Evolutionary conservation across 495 filamentous ascomycete species (phyloP), one percentile per base, ranked within the genome.

Genomic region (Daldinia childiae): DNA sequence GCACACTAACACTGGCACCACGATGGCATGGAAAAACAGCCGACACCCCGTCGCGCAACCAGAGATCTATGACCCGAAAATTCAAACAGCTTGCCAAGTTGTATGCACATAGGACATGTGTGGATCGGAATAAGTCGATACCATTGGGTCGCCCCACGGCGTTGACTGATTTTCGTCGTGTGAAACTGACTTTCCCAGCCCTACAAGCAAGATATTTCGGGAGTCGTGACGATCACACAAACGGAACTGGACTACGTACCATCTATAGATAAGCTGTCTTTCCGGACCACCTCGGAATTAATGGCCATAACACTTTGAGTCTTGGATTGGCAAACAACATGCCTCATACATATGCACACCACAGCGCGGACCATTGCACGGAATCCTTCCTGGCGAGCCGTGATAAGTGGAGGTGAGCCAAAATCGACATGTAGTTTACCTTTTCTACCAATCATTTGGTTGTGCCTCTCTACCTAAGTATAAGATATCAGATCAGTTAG

Each of bases 371-470:
- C 57, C 39, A 62, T 48, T 61, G 36, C 57, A 52, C 62, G 62
- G 68, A 66, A 71, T 66, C 68, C 62, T 66, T 66, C 68, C 68
- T 71, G 30, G 58, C 64, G 39, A 59, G 51, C 58, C 54, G 59
- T 66, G 59, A 51, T 55, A 51, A 62, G 69, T 55, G 69, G 69
- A 71, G 38, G 62, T 61, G 50, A 62, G 50, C 38, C 56, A 64
- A 56, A 39, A 41, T 58, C 51, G 27, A 52, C 30, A 52, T 32
- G 30, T 30, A 30, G 30, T 32, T 27, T 43, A 55, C 34, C 34
- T 36, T 36, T 14, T 15, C 34, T 38, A n/a, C 9, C 55, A 39
- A 39, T 14, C 52, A 41, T 27, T 32, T n/a, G n/a, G n/a, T n/a
- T 24, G 17, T 15, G 30, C 34, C 30, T 39, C 30, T 41, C 39